Evolutionary conservation across 805 yeast genomes (phyloP).

Genomic region (Wickerhamiella galacta): DNA sequence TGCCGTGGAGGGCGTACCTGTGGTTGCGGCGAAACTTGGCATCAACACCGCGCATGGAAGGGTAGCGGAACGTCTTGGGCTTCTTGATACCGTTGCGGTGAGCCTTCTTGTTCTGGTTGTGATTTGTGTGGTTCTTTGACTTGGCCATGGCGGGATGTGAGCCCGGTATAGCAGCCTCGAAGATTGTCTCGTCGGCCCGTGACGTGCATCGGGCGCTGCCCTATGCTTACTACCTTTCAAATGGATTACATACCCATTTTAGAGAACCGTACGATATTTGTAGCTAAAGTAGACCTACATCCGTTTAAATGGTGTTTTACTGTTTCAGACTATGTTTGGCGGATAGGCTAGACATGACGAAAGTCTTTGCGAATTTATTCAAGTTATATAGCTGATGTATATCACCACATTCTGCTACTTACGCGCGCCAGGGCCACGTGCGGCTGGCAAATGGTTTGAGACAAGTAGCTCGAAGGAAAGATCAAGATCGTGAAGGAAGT

Average conservation of each 20-base stretch:
- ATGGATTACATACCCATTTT: not conserved
- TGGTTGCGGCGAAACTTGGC: slow-evolving; percentile 99
- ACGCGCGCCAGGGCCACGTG: no score
- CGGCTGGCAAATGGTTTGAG: no score
- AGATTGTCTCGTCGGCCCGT: slow-evolving; percentile 1
- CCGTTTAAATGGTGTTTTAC: no score
- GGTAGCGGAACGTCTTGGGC: slow-evolving; percentile 96
- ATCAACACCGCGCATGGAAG: slow-evolving; percentile 97
- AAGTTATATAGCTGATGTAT: no score
- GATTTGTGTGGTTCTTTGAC: slow-evolving; percentile 99
- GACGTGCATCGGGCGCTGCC: not conserved
- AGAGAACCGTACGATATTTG: not conserved
- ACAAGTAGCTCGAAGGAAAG: no score
- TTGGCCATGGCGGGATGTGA: slow-evolving; percentile 56
- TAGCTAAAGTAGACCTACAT: no score
- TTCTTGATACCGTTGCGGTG: slow-evolving; percentile 99
- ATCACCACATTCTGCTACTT: no score
- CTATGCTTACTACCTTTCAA: not conserved
- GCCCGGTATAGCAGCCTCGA: not conserved
- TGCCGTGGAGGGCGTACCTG: slow-evolving; percentile 97
- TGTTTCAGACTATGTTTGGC: no score
- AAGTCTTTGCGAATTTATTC: no score
- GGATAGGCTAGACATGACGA: no score
- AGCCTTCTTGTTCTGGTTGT: slow-evolving; percentile 98
- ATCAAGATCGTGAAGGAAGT: no score